phyloP scores from a whole-genome alignment of 2,329 filamentous ascomycete genomes.

The Arthrinium puccinioides region DNA sequence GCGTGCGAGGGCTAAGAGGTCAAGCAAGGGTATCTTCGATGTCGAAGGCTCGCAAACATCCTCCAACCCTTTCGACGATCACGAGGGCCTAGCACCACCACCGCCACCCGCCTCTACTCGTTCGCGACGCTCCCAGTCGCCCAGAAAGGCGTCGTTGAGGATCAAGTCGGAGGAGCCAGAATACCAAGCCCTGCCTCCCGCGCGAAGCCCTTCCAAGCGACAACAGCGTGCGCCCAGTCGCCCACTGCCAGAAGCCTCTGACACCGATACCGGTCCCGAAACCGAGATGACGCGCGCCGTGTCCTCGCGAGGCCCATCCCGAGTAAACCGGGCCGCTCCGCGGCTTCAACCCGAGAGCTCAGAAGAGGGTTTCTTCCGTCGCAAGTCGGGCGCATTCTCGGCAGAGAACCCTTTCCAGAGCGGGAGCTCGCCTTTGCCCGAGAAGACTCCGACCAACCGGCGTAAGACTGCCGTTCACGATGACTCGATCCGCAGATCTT shows the following conservation, averaged over 20 bases:
- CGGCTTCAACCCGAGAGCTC: slow-evolving; percentile 48
- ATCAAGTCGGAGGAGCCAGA: slow-evolving; percentile 47
- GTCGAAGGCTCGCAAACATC: slow-evolving; percentile 60
- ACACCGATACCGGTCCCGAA: slow-evolving; percentile 41
- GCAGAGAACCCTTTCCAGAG: slow-evolving; percentile 92
- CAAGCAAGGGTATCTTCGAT: slow-evolving; percentile 76
- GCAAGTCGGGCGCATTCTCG: slow-evolving; percentile 58
- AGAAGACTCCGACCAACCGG: slow-evolving; percentile 38
- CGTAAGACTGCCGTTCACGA: slow-evolving; percentile 40
- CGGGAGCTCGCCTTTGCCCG: slow-evolving; percentile 61
- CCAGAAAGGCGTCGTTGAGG: slow-evolving; percentile 44
- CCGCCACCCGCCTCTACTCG: slow-evolving; percentile 35
- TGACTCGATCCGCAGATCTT: slow-evolving; percentile 32
- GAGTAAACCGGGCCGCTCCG: slow-evolving; percentile 19
- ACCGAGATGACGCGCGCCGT: slow-evolving; percentile 37
- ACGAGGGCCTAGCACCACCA: slow-evolving; percentile 43
- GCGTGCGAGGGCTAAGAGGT: slow-evolving; percentile 73
- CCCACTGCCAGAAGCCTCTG: slow-evolving; percentile 40
- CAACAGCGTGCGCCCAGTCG: slow-evolving; percentile 46
- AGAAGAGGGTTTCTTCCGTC: slow-evolving; percentile 35
- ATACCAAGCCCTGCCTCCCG: slow-evolving; percentile 20
- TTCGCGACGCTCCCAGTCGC: slow-evolving; percentile 45
- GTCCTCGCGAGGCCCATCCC: background rate
- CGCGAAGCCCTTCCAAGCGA: slow-evolving; percentile 45
- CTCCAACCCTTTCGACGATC: slow-evolving; percentile 52